Evolutionary conservation across 768 basidiomycete genomes (phyloP), one percentile per base, ranked within the genome.

Genomic region (Macrolepiota fuliginosa): DNA sequence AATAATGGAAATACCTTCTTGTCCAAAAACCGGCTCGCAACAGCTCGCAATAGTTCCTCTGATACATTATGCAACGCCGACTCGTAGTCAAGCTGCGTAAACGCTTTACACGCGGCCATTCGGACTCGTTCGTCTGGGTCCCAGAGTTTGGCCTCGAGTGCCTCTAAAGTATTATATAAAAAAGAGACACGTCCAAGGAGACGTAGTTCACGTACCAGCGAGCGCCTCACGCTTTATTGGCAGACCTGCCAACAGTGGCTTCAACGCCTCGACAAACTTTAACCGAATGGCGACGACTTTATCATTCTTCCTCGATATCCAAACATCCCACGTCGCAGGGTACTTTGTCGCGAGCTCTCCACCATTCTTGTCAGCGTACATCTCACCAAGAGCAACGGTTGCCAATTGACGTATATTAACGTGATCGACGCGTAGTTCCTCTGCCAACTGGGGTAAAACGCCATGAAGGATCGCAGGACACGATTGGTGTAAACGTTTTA

Each of bases 81-180:
- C 73, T 99, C 97, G 69, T 94, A 98, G 71, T 98, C 96, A 11
- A 98, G 75, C 58, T 87, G 83, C 1, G 87, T 86, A 65, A 94
- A 93, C 11, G 92, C 74, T 68, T 83, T 87, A 78, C 94, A 96
- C 0, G 87, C 87, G 0, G 93, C 89, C 5, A 90, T 85, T 29
- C 97, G 86, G 45, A 99, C 88, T 68, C 88, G 92, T 62, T 98
- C 97, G 64, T 98, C 97, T 0, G 92, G 89, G 72, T 99, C 97
- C 0, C 83, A 67, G 4, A 96, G 74, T 68, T 96, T 96, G 13
- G 74, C 69, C 24, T 73, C 69, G 35, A 96, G 74, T 37, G 84
- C 76, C 3, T 84, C 91, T 90, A 25, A 32, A 7, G 10, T 2
- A 29, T 42, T 3, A 9, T 29, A 54, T 56, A 25, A 45, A 15